Base-by-base conservation (phyloP, 2,329 filamentous ascomycete species). In the Beauveria pseudobassiana region DNA sequence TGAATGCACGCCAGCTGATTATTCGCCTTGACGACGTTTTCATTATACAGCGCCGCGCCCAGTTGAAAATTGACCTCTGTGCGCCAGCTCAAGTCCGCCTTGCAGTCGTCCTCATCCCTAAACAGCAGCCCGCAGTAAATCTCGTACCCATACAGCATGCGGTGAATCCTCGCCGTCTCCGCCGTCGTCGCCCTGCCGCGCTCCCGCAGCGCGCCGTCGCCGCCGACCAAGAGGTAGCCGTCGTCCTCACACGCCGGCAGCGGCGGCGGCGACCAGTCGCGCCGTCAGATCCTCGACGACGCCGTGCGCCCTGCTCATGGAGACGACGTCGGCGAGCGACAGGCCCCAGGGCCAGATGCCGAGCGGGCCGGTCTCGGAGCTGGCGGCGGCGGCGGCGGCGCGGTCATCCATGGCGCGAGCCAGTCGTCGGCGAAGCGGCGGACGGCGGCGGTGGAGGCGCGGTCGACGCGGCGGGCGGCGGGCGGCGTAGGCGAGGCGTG, bases 401-500 rank as follows among this genome's bases (percentile, higher is more conserved):
- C 14, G 34, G 56, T 38, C 40, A 20, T 42, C 56, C 20, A 26
- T 10, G 49, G 49, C 12, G 20, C 34, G 5, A 60, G 58, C 58
- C 58, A 60, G 16, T 45, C 50, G 28, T 60, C 58, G 40, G 49
- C 50, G 38, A 60, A 53, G 8, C 9, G 12, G 8, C 22, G 14
- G 40, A 53, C 24, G 38, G 48, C 49, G n/a, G 16, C 40, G 16
- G 48, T 12, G 16, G 43, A 58, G 26, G 34, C 8, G 49, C 58
- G 58, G 42, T 52, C 49, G 10, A 60, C 49, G 58, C 34, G 26
- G 40, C 58, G 58, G 8, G 58, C 58, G 3, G 40, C 26, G 49
- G 22, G 58, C 58, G 49, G 58, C 58, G 40, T 53, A 60, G 58
- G 58, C 58, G 40, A 60, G 58, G 40, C 58, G 58, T 1, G 58